These are phyloP conservation scores for Euphorbia celastroides DNA, from an alignment of 441 rosid genomes.

Conservation along the genomic window DNA sequence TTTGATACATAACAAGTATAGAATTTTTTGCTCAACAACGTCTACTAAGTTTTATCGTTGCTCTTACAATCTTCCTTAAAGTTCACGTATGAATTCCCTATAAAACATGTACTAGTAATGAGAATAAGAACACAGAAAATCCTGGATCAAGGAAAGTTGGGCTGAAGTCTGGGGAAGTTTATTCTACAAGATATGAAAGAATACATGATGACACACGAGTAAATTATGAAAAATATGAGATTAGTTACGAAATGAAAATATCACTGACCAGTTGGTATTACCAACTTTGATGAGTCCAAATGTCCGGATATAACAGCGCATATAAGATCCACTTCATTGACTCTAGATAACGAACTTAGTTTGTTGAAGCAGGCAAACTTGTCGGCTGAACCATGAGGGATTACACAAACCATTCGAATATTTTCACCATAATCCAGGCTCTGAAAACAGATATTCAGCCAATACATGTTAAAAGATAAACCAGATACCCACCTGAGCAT, in stretches of 20 bases:
- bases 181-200: not conserved
- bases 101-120: not conserved
- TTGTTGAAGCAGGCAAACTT: constrained; percentile 42
- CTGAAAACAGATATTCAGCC: constrained; percentile 31
- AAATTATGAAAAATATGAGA: not conserved
- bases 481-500: not conserved
- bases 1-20: not conserved
- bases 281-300: constrained; percentile 51
- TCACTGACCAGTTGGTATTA: constrained; percentile 54
- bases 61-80: not conserved
- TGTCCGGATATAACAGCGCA: constrained; percentile 64
- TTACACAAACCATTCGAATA: constrained; percentile 43
- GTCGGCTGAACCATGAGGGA: constrained; percentile 49
- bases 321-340: constrained; percentile 65
- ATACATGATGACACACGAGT: not conserved
- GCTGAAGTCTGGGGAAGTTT: not conserved
- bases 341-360: constrained; percentile 49
- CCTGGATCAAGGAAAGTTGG: not conserved
- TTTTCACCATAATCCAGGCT: constrained; percentile 44
- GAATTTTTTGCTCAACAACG: not conserved
- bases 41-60: not conserved
- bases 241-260: not conserved
- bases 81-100: not conserved
- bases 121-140: not conserved
- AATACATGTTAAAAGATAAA: constrained; percentile 14